Conservation (phyloP, 1,284 basidiomycete genomes). For the Inonotus obliquus region DNA sequence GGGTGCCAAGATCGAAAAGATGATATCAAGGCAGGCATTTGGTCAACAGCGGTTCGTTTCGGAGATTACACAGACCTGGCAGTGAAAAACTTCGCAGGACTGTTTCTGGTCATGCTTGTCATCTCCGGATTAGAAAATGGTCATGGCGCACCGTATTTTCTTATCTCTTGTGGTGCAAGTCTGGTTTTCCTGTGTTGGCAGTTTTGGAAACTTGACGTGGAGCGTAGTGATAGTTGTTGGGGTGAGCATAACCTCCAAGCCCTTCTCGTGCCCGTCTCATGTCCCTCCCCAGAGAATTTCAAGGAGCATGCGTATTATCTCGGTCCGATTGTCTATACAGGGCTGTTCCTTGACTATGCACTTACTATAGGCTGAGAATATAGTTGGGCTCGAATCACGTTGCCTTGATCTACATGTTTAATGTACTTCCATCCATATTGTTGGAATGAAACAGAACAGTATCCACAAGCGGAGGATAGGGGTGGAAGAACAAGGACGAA, state of each 20-base stretch:
- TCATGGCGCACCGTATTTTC: constrained; percentile 34
- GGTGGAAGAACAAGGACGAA: too few relatives aligned
- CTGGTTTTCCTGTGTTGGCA: constrained; percentile 37
- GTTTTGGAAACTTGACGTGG: constrained; percentile 29
- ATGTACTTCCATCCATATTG: too few relatives aligned
- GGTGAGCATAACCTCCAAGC: neutral
- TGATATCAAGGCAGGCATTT: constrained; percentile 40
- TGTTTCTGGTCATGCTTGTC: constrained; percentile 32
- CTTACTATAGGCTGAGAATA: neutral
- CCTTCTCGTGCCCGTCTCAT: neutral
- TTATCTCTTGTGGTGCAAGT: constrained; percentile 31
- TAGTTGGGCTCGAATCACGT: too few relatives aligned
- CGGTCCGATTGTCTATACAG: constrained; percentile 18
- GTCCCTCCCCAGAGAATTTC: constrained; percentile 8
- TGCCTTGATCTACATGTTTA: too few relatives aligned
- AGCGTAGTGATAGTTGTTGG: constrained; percentile 31
- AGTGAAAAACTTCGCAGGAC: constrained; percentile 32
- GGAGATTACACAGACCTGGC: constrained; percentile 32
- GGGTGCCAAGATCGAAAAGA: constrained; percentile 43
- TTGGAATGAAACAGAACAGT: too few relatives aligned
- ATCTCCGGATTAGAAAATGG: constrained; percentile 28
- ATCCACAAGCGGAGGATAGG: too few relatives aligned
- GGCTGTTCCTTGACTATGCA: constrained; percentile 21
- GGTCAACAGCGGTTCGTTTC: constrained; percentile 43
- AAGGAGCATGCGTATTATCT: constrained; percentile 17